Percentiles rank a stretch among this genome's conserved stretches.
Evolutionary conservation across 1,284 basidiomycete genomes (phyloP).

Genomic region (Austroboletus niveus): DNA sequence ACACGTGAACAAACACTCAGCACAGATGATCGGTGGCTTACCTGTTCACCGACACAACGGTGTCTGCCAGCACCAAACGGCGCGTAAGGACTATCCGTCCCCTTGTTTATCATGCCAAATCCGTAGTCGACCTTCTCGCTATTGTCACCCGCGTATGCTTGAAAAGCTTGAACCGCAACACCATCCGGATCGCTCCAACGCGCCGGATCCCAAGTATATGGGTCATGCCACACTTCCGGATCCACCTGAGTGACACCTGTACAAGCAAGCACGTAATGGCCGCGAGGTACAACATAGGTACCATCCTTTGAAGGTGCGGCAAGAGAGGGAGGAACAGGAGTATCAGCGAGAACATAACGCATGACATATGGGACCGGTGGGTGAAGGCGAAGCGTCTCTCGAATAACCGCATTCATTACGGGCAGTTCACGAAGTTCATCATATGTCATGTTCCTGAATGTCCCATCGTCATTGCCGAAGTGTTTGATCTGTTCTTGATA

Average conservation of each 20-base stretch:
- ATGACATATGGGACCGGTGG: slow-evolving; percentile 91
- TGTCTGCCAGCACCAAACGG: slow-evolving; percentile 97
- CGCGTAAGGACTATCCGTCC: slow-evolving; percentile 88
- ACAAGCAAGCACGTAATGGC: slow-evolving; percentile 88
- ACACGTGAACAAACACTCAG: not conserved
- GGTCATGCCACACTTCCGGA: slow-evolving; percentile 78
- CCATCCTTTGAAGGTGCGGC: slow-evolving; percentile 72
- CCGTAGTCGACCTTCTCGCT: slow-evolving; percentile 95
- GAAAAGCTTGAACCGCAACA: slow-evolving; percentile 73
- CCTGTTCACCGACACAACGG: slow-evolving; percentile 79
- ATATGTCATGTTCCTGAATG: slow-evolving; percentile 79
- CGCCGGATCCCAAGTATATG: slow-evolving; percentile 73
- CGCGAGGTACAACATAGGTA: slow-evolving; percentile 87
- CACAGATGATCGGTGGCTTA: not conserved
- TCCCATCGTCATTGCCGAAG: slow-evolving; percentile 81
- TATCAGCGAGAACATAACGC: slow-evolving; percentile 86
- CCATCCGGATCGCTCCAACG: slow-evolving; percentile 85
- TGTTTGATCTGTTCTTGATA: slow-evolving; percentile 88
- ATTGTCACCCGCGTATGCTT: slow-evolving; percentile 67
- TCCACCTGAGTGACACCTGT: slow-evolving; percentile 91
- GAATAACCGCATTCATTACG: slow-evolving; percentile 85
- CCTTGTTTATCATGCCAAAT: slow-evolving; percentile 91
- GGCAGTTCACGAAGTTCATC: slow-evolving; percentile 87
- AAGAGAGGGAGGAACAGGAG: slow-evolving; percentile 77
- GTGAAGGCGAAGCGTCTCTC: slow-evolving; percentile 90